Conservation (phyloP, 805 yeast species). For the Brettanomyces bruxellensis region DNA sequence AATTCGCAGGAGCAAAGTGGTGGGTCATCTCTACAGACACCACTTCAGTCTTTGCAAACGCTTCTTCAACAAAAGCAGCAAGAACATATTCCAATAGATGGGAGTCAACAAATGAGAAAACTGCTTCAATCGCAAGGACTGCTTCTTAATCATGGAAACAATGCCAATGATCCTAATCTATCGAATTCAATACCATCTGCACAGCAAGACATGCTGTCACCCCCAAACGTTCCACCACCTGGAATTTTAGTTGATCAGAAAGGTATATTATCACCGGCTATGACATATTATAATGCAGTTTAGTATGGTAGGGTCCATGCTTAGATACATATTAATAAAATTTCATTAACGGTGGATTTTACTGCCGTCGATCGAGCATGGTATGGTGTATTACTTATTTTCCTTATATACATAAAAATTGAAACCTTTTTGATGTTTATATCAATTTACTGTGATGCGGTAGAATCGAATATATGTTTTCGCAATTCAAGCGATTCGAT, state of each 20-base stretch:
- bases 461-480: too few species aligned
- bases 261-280: constrained; percentile 15
- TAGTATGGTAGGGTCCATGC: too few species aligned
- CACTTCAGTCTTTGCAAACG: constrained; percentile 4
- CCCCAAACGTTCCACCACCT: constrained; percentile 10
- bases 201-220: constrained; percentile 1
- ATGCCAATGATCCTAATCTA: constrained; percentile 1
- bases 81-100: constrained; percentile 2
- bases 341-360: too few species aligned
- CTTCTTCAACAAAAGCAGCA: constrained; percentile 7
- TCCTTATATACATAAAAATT: too few species aligned
- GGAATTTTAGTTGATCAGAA: constrained; percentile 12
- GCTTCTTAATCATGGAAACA: background rate
- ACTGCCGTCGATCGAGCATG: too few species aligned
- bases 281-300: constrained; percentile 11
- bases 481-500: too few species aligned
- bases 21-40: background rate
- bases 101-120: constrained; percentile 2
- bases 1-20: background rate
- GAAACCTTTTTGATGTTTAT: too few species aligned
- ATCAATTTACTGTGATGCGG: too few species aligned
- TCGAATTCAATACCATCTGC: background rate
- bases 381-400: too few species aligned
- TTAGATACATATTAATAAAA: too few species aligned
- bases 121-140: background rate